Base-by-base conservation (phyloP, 352 stramenopile species). In the Pythium rishiriense region DNA sequence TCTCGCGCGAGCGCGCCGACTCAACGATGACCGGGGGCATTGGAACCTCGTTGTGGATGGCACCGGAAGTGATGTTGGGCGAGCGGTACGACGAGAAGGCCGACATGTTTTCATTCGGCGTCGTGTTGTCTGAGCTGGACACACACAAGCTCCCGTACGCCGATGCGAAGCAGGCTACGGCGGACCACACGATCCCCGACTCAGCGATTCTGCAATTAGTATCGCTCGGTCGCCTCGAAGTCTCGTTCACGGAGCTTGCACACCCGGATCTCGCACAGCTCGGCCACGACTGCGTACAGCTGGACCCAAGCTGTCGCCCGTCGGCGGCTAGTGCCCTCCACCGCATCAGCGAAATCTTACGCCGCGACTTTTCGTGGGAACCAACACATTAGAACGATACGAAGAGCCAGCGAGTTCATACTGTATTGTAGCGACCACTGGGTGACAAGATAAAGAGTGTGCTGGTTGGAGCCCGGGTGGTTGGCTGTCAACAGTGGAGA, bases 91-190 rank as follows among this genome's bases (percentile, higher is more conserved):
- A 53, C 47, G 47, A 39, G 25, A 53, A 39, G 25, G 47, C 47
- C 22, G 47, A 53, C 47, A 25, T 53, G 14, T 53, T 39, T 25
- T 53, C 47, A 1, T 53, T 53, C 12, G 47, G 47, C 3, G 25
- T 53, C 3, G 47, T 53, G 22, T 28, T 53, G 11, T 53, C 25
- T 5, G 47, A 53, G 15, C 25, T 53, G 25, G 25, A 53, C 25
- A 24, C 49, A 39, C 78, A 84, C 42, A 43, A 75, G 24, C 68
- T 84, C 24, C 72, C 78, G 0, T 29, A 75, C 6, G 73, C 73
- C 4, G 17, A 46, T 6, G 28, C 29, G 8, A 57, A 57, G 31
- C 29, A 56, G 29, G 28, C 49, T 19, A 19, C 24, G 24, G 21
- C 49, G 8, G 49, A 43, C 4, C 29, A 26, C 26, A 28, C 28